Evolutionary conservation across 345 rosid genomes (phyloP).

Genomic region (Linum usitatissimum): DNA sequence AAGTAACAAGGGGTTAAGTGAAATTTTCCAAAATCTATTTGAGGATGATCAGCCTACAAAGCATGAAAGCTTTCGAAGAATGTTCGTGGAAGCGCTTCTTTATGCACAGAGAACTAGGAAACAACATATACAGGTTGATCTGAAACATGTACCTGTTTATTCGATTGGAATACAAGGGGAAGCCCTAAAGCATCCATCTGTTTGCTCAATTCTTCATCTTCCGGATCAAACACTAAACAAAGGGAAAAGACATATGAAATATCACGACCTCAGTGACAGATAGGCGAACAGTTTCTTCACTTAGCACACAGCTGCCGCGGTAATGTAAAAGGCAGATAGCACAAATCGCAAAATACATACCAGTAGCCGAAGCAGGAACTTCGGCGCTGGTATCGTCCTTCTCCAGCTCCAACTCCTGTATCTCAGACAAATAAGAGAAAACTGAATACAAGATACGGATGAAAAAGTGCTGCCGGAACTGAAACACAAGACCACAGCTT

Average conservation of each 20-base stretch:
- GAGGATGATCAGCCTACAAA: not conserved
- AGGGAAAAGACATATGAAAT: not conserved
- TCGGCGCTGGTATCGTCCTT: conserved; percentile 18
- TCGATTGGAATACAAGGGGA: conserved; percentile 63
- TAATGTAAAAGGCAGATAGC: not conserved
- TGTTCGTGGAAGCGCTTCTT: not conserved
- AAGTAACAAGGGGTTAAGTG: not conserved
- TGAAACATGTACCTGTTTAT: conserved; percentile 37
- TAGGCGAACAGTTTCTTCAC: too few relatives aligned
- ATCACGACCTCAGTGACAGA: too few relatives aligned
- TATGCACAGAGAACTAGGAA: not conserved
- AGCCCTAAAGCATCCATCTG: conserved; percentile 70
- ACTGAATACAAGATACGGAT: not conserved
- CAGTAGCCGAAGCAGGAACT: conserved; percentile 8
- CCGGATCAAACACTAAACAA: conserved; percentile 25
- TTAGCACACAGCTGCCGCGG: not conserved
- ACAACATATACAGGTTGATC: not conserved
- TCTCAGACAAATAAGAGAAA: conserved; percentile 4
- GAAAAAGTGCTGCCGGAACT: not conserved
- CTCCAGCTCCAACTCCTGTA: conserved; percentile 24
- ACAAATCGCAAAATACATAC: conserved; percentile 20
- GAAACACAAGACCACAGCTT: not conserved
- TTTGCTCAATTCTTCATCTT: conserved; percentile 33
- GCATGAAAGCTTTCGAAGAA: not conserved
- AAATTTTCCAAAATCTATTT: not conserved